Conservation (phyloP, 805 yeast genomes). For the Suhomyces sp. region DNA sequence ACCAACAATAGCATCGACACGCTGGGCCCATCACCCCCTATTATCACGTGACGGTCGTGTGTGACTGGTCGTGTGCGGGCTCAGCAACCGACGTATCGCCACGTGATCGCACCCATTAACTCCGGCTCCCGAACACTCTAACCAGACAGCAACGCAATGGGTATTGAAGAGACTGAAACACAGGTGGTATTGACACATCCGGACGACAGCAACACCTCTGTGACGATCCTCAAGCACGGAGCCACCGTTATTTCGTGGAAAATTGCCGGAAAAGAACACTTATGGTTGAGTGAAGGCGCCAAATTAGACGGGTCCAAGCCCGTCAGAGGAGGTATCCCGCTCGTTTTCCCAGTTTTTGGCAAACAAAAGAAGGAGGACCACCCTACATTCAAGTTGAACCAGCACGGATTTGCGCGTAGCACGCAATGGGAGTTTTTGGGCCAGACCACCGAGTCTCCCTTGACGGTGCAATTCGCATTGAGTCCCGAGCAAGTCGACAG, state of each 20-base stretch:
- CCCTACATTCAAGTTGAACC: constrained; percentile 73
- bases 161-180: constrained; percentile 63
- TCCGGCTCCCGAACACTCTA: not conserved
- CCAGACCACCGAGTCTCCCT: constrained; percentile 61
- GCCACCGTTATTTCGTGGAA: constrained; percentile 87
- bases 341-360: constrained; percentile 94
- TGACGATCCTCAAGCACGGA: constrained; percentile 77
- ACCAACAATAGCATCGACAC: not conserved
- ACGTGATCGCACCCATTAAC: not conserved
- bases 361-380: constrained; percentile 49
- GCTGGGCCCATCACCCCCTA: not conserved
- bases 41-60: not conserved
- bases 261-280: constrained; percentile 65
- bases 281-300: constrained; percentile 79
- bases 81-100: not conserved
- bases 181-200: constrained; percentile 61
- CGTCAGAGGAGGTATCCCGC: constrained; percentile 95
- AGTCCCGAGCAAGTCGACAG: constrained; percentile 77
- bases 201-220: constrained; percentile 48
- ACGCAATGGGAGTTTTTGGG: constrained; percentile 94
- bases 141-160: constrained; percentile 37
- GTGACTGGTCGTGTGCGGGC: not conserved
- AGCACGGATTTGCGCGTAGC: constrained; percentile 94
- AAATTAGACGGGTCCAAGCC: constrained; percentile 89
- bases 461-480: constrained; percentile 82